Conservation (phyloP, 164 flowering plant genomes). For the Magnolia kwangsiensis region DNA sequence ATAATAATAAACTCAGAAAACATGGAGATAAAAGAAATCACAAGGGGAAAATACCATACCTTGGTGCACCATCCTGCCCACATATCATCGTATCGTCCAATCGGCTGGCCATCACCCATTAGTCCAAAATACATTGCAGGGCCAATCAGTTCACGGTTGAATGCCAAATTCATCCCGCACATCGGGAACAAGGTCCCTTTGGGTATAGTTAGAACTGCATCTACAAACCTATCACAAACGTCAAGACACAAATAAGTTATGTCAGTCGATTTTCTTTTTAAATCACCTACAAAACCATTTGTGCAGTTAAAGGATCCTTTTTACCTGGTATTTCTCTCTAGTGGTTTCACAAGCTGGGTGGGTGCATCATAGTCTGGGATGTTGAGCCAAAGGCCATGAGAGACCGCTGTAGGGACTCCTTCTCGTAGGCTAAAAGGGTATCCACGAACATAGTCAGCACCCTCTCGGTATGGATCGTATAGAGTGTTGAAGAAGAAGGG, state of each 20-base stretch:
- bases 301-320: neutral
- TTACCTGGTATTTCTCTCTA: constrained; percentile 71
- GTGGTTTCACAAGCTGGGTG: constrained; percentile 83
- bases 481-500: constrained; percentile 87
- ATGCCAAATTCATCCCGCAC: constrained; percentile 80
- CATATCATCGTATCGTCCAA: constrained; percentile 85
- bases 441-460: constrained; percentile 86
- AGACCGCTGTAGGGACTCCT: constrained; percentile 82
- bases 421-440: constrained; percentile 83
- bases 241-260: neutral
- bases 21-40: too few relatives aligned
- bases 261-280: neutral
- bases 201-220: constrained; percentile 78
- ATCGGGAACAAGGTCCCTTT: constrained; percentile 80
- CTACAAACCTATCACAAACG: constrained; percentile 51
- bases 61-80: constrained; percentile 89
- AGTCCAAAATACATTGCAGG: constrained; percentile 87
- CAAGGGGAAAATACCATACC: constrained; percentile 28
- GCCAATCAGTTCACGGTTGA: constrained; percentile 76
- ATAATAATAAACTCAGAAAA: too few relatives aligned
- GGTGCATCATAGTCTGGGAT: constrained; percentile 90
- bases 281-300: neutral
- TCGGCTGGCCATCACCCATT: constrained; percentile 90
- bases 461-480: constrained; percentile 76
- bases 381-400: constrained; percentile 85